Base-by-base conservation (phyloP, 768 basidiomycete genomes). In the Mycena epipterygia region DNA sequence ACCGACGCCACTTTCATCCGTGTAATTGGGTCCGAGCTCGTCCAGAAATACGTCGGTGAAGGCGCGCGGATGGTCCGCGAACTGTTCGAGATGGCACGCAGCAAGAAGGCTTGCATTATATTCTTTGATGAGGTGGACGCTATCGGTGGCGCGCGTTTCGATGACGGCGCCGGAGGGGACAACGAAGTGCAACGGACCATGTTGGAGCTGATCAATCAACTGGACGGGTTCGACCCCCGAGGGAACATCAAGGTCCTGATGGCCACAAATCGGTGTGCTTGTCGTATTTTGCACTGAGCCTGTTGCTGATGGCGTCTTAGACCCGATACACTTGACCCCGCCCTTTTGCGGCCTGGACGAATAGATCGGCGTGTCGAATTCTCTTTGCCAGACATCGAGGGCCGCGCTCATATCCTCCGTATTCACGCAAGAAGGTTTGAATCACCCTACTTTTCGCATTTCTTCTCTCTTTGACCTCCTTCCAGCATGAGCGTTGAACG, bases 231-330 rank as follows among this genome's bases (percentile, higher is more conserved):
- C 82, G 98, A 99, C 81, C 93, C 97, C 9, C 84, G 98, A 84
- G 98, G 98, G n/a, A 99, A 99, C 79, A 99, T 99, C 83, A 99
- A 99, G 81, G 97, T 99, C 25, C 87, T 99, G 67, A 99, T 99
- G 98, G 98, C 98, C 33, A 99, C 98, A 9, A 99, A 99, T 85
- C 86, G 95, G 95, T 94, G 61, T 70, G 88, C 79, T 37, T 42
- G 16, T 62, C 33, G 7, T 52, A 23, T 35, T 14, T 44, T 27
- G 60, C 49, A 35, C 56, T 55, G 57, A 37, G 69, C 68, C 21
- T 69, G 23, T 59, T 55, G 57, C 29, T 41, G 42, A 37, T 6
- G 25, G 9, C 41, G 41, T 52, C 7, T 14, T 68, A 97, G 97
- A 81, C 98, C 98, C 23, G 98, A 99, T 81, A 99, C 98, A 1